Conservation (phyloP, 2,329 filamentous ascomycete species). For the Aureobasidium uvarum region DNA sequence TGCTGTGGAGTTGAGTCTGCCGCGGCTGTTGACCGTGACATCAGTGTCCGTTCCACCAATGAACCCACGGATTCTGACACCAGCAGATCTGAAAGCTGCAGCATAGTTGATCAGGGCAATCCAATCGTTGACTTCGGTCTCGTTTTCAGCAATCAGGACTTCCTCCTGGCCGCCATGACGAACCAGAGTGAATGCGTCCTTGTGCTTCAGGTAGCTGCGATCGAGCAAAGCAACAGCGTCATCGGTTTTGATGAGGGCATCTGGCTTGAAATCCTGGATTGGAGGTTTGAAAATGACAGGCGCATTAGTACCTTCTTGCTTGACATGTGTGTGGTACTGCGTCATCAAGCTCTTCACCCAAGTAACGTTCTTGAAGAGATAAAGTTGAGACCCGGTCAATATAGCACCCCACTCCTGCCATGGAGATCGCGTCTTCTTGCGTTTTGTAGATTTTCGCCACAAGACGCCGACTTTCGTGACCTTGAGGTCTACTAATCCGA, state of each 20-base stretch:
- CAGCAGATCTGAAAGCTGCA: constrained; percentile 86
- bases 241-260: constrained; percentile 89
- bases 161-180: constrained; percentile 85
- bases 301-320: constrained; percentile 68
- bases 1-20: constrained; percentile 62
- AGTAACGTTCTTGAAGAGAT: constrained; percentile 88
- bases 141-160: constrained; percentile 83
- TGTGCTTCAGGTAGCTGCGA: constrained; percentile 87
- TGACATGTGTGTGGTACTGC: constrained; percentile 80
- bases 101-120: constrained; percentile 94
- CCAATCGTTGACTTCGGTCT: constrained; percentile 95
- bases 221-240: constrained; percentile 88
- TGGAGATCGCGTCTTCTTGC: constrained; percentile 89
- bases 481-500: constrained; percentile 94
- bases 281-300: constrained; percentile 90
- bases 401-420: constrained; percentile 99
- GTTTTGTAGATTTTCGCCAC: constrained; percentile 93
- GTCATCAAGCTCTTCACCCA: constrained; percentile 92
- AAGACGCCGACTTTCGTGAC: constrained; percentile 92
- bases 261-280: constrained; percentile 86
- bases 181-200: constrained; percentile 89
- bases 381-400: constrained; percentile 92
- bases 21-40: constrained; percentile 63
- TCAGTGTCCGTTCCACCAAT: constrained; percentile 77
- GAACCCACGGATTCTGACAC: constrained; percentile 85